These are phyloP conservation scores for Heimioporus retisporus DNA, from an alignment of 1,284 basidiomycete genomes.

Conservation along the genomic window DNA sequence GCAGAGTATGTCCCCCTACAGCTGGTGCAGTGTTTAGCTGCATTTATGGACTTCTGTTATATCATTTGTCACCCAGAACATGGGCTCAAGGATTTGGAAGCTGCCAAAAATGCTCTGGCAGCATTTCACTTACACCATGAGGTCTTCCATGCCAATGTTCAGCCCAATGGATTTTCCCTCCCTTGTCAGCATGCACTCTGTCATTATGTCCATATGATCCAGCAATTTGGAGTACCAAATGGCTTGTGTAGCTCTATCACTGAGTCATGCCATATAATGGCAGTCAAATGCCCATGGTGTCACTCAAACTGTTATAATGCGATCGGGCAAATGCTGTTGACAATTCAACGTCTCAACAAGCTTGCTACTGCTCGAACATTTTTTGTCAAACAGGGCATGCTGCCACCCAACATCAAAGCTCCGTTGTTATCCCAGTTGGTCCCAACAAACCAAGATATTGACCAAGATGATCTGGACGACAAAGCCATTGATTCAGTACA, in stretches of 20 bases:
- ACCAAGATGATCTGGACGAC: not conserved
- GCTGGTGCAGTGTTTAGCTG: not conserved
- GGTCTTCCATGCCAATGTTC: not conserved
- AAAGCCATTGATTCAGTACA: not conserved
- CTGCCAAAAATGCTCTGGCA: not conserved
- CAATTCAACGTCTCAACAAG: not conserved
- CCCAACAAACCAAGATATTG: not conserved
- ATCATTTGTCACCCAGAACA: not conserved
- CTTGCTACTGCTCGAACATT: not conserved
- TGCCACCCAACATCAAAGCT: not conserved
- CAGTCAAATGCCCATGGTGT: not conserved
- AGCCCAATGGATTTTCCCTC: not conserved
- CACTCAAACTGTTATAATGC: not conserved
- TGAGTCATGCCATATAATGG: not conserved
- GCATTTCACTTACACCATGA: not conserved
- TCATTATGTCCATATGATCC: not conserved
- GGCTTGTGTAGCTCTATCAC: not conserved
- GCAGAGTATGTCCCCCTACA: not conserved
- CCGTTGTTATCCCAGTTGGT: too few species aligned
- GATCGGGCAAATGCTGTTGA: not conserved
- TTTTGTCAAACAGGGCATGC: not conserved
- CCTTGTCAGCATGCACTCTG: not conserved
- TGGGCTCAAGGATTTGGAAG: not conserved
- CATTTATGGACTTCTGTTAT: not conserved
- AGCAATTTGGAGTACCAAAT: not conserved